Base-by-base conservation (phyloP, 768 basidiomycete genomes). In the Russula compacta region DNA sequence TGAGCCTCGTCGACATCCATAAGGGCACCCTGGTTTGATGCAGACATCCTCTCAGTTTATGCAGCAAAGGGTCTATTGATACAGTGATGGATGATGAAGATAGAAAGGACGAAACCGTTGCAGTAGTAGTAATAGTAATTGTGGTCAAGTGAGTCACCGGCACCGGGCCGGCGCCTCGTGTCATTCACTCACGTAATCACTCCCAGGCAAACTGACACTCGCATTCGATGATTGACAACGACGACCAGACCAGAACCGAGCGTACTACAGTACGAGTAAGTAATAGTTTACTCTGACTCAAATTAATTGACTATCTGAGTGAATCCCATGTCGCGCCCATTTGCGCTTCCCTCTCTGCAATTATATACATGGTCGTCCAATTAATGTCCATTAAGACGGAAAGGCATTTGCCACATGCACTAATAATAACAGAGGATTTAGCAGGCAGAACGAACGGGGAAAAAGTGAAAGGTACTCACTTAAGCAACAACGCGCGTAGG, bases 1-100 rank as follows among this genome's bases (percentile, higher is more conserved):
- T 87, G 81, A 38, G 86, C 79, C 73, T 92, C 90, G 72, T 92
- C 89, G 66, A 92, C 81, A 64, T 92, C 89, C 89, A 92, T 92
- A 66, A 81, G 81, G 36, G 73, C 67, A n/a, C 71, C 53, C 40
- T 70, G 59, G 60, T 75, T 77, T 32, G 68, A 67, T 21, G 73
- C 70, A 33, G 79, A 67, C 76, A 80, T 80, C 12, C 40, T 54
- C 32, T 36, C n/a, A 6, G 46, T 49, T 33, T 61, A 54, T 66
- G 39, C 11, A 44, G 19, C 17, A 50, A 46, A 47, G 14, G 52
- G 15, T 53, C 36, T 53, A 65, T 50, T 53, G 53, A 48, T 51
- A 44, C 32, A 49, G 58, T 3, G 33, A 38, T 35, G 46, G 47
- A 33, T 21, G 51, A 15, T 36, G 53, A 55, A 29, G 51, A 48